Conservation (phyloP, 2,329 filamentous ascomycete genomes). For the Sclerotinia subarctica region DNA sequence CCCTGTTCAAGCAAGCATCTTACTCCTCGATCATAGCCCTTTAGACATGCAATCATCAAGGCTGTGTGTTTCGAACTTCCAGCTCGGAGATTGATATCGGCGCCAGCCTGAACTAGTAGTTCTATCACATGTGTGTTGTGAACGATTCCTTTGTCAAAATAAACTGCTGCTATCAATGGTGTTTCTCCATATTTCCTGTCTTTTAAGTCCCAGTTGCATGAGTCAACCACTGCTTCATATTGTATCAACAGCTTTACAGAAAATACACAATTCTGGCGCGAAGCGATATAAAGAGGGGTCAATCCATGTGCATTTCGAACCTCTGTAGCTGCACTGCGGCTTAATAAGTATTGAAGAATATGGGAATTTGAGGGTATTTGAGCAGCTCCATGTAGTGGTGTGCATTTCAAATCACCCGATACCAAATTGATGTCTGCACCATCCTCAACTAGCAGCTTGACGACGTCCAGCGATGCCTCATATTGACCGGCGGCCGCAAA, state of each 20-base stretch:
- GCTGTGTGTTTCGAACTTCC: constrained; percentile 14
- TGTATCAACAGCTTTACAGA: constrained; percentile 15
- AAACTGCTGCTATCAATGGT: constrained; percentile 19
- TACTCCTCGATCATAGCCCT: constrained; percentile 16
- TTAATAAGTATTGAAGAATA: constrained; percentile 14
- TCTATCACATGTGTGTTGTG: constrained; percentile 19
- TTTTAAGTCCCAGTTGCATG: constrained; percentile 17
- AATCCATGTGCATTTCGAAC: constrained; percentile 15
- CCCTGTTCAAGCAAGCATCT: constrained; percentile 18
- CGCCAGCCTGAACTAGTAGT: constrained; percentile 17
- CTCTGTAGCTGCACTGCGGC: constrained; percentile 17
- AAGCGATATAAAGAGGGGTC: constrained; percentile 19
- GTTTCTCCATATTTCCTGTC: constrained; percentile 20
- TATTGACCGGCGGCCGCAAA: constrained; percentile 14
- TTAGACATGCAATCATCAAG: constrained; percentile 17
- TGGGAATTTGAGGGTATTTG: constrained; percentile 10
- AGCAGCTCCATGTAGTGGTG: constrained; percentile 17
- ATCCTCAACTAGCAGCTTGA: constrained; percentile 16
- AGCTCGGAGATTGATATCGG: constrained; percentile 13
- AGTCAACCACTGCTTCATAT: constrained; percentile 12
- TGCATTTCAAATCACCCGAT: constrained; percentile 14
- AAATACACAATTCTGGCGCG: constrained; percentile 16
- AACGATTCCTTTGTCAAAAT: constrained; percentile 19
- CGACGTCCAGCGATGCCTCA: constrained; percentile 9
- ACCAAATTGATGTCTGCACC: constrained; percentile 7